Evolutionary conservation across 495 filamentous ascomycete genomes (phyloP).

Genomic region (Hypomontagnella submonticulosa): DNA sequence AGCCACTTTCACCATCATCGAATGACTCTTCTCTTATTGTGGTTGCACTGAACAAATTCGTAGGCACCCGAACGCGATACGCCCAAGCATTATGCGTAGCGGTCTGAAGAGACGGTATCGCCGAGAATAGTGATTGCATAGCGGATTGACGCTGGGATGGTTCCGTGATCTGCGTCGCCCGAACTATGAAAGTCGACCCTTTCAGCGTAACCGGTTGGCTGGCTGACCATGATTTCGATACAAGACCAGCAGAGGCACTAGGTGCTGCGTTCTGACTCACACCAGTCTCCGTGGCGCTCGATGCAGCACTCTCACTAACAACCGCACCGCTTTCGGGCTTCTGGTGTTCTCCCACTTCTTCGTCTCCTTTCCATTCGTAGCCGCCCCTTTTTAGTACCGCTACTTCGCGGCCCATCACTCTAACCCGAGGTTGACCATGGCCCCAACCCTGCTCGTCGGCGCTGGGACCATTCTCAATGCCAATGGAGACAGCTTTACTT

Average conservation of each 20-base stretch:
- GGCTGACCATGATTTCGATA: conserved; percentile 50
- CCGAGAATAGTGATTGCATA: conserved; percentile 54
- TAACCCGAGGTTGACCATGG: conserved; percentile 76
- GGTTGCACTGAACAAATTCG: conserved; percentile 45
- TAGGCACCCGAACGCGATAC: conserved; percentile 52
- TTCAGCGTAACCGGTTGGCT: conserved; percentile 58
- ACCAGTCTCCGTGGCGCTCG: conserved; percentile 24
- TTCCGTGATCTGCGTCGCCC: conserved; percentile 54
- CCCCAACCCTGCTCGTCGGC: conserved; percentile 80
- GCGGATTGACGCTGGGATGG: conserved; percentile 50
- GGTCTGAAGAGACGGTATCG: conserved; percentile 53
- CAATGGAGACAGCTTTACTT: conserved; percentile 77
- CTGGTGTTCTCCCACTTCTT: conserved; percentile 40
- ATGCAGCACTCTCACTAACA: conserved; percentile 22
- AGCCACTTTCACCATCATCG: conserved; percentile 92
- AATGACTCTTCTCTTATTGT: conserved; percentile 80
- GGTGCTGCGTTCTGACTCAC: conserved; percentile 17
- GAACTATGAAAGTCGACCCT: conserved; percentile 63
- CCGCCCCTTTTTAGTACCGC: conserved; percentile 79
- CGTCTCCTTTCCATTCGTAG: conserved; percentile 71
- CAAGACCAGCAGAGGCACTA: conserved; percentile 28
- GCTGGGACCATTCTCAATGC: conserved; percentile 71
- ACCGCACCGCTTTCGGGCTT: conserved; percentile 43
- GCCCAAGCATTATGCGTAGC: conserved; percentile 67
- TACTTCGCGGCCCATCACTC: conserved; percentile 76